A percentile compares a stretch with the other conserved stretches of the same genome.
Evolutionary conservation across 1,284 basidiomycete species (phyloP).

Genomic region (Cutaneotrichosporon cyanovorans): DNA sequence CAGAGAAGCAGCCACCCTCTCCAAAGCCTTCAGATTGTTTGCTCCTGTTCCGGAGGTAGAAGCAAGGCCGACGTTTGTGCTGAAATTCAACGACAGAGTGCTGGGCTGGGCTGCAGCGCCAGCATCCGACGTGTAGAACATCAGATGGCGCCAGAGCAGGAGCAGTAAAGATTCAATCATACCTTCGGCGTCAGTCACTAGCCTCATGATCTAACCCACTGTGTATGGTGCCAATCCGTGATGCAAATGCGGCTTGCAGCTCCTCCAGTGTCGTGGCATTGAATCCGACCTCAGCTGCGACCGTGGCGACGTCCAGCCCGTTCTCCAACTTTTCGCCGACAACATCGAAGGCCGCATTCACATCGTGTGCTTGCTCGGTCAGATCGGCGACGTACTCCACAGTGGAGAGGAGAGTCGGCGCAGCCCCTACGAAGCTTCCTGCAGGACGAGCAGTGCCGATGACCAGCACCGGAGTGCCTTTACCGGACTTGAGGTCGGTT

Average conservation of each 20-base stretch:
- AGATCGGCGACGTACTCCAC: slow-evolving; percentile 32
- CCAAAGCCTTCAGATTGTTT: slow-evolving; percentile 24
- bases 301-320: slow-evolving; percentile 16
- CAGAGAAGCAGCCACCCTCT: slow-evolving; percentile 33
- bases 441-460: slow-evolving; percentile 27
- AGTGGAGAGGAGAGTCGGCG: slow-evolving; percentile 27
- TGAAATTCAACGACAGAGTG: slow-evolving; percentile 27
- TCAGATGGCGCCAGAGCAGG: slow-evolving; percentile 75
- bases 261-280: slow-evolving; percentile 10
- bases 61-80: slow-evolving; percentile 11
- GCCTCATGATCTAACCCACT: not conserved
- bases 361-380: slow-evolving; percentile 27
- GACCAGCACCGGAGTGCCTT: slow-evolving; percentile 33
- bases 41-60: slow-evolving; percentile 12
- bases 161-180: slow-evolving; percentile 75
- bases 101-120: slow-evolving; percentile 27
- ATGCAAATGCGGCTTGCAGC: slow-evolving; percentile 10
- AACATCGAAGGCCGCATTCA: slow-evolving; percentile 25
- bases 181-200: slow-evolving; percentile 46
- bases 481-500: slow-evolving; percentile 27
- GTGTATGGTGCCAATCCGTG: slow-evolving; percentile 8
- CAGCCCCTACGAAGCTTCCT: slow-evolving; percentile 22
- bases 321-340: slow-evolving; percentile 23
- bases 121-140: slow-evolving; percentile 48
- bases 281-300: slow-evolving; percentile 3